Evolutionary conservation across 2,329 filamentous ascomycete species (phyloP), one percentile per base, ranked within the genome.

Genomic region (Pseudogymnoascus sp.): DNA sequence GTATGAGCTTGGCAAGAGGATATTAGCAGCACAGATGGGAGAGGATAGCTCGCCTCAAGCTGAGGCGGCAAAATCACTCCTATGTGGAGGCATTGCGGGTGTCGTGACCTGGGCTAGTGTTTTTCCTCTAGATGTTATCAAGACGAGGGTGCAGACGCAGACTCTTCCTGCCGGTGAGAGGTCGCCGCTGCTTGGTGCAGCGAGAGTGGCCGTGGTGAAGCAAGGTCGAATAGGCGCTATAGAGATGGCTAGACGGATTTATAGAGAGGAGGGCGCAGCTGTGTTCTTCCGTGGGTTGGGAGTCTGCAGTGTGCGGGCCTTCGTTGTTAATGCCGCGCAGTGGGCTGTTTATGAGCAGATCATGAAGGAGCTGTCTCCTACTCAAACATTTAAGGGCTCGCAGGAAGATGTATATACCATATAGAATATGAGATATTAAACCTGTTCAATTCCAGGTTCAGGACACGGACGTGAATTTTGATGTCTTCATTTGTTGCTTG

Each of bases 271-370:
- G 31, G 89, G 90, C 0, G 37, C 80, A 7, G 74, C 77, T 34
- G 81, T 85, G 1, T 92, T 93, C 76, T 92, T 90, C 73, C 81
- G 86, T 31, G 90, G 90, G 0, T 75, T 98, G 45, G 85, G 86
- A 0, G 81, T 96, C 34, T 98, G 93, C 75, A 96, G 90, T 75
- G 77, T 90, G 7, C 81, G 93, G 69, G 93, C 93, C 0, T 97
- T 98, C 74, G 79, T 96, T 62, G 93, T 97, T 41, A 97, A 97
- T 78, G 93, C 93, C 2, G 89, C 91, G n/a, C 82, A 92, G 78
- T 98, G 93, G 93, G 89, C 89, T 23, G 85, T 91, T 5, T 97
- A 97, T 74, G 93, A 97, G 77, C 92, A 89, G 86, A 84, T 91
- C 71, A 93, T 96, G 89, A 73, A 75, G 25, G 79, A 84, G 71